These are phyloP conservation scores for Fusarium austroafricanum DNA, from an alignment of 2,329 filamentous ascomycete genomes.

Conservation along the genomic window DNA sequence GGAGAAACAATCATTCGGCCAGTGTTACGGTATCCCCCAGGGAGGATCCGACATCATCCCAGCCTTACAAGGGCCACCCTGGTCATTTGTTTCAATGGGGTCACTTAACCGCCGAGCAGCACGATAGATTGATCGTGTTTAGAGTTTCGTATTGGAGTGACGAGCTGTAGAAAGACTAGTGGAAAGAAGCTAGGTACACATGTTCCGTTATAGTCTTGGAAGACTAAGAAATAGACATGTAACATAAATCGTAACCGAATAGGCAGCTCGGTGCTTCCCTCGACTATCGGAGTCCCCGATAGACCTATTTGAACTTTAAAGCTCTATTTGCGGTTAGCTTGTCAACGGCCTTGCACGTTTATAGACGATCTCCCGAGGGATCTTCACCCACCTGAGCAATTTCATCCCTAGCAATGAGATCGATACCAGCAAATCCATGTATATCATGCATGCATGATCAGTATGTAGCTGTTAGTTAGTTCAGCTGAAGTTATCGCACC, in stretches of 20 bases:
- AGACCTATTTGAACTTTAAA: slow-evolving; percentile 1
- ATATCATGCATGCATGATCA: not conserved
- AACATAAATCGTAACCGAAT: slow-evolving; percentile 6
- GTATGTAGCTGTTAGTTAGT: not conserved
- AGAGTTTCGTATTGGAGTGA: slow-evolving; percentile 13
- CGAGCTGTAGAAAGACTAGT: slow-evolving; percentile 18
- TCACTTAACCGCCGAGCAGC: not conserved
- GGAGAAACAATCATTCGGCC: slow-evolving; percentile 5
- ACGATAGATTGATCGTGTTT: slow-evolving; percentile 6
- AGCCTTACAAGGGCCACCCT: not conserved
- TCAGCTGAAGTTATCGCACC: slow-evolving; percentile 8
- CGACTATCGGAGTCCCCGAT: slow-evolving; percentile 14
- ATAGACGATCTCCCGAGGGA: slow-evolving; percentile 1
- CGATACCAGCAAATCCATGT: not conserved
- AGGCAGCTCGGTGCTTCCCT: slow-evolving; percentile 17
- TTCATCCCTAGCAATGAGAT: not conserved
- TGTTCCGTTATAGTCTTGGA: not conserved
- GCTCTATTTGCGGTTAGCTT: not conserved
- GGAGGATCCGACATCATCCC: not conserved
- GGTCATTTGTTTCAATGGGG: slow-evolving; percentile 15
- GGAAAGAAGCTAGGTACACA: slow-evolving; percentile 10
- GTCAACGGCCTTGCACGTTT: not conserved
- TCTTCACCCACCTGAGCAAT: slow-evolving; percentile 1
- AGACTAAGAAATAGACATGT: not conserved
- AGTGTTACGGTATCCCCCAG: slow-evolving; percentile 7